Evolutionary conservation across 371 early-diverging fungal genomes (phyloP), one percentile per base, ranked within the genome.

Genomic region (Actinomortierella ambigua): DNA sequence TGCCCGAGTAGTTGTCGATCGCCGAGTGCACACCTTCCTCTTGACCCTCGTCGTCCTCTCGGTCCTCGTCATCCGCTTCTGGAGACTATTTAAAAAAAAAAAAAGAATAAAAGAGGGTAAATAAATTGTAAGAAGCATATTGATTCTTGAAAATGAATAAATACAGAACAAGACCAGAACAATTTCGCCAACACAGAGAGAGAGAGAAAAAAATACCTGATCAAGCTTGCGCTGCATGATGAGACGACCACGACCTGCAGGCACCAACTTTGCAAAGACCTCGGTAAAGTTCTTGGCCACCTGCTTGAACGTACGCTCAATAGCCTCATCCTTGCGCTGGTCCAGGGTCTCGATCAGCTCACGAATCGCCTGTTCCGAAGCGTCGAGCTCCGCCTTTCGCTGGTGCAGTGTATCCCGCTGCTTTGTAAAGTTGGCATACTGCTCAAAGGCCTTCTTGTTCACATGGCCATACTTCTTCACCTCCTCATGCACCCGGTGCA

Each of bases 381-480:
- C 84, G 70, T 97, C 96, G 56, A 97, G 75, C 75, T 98, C 98
- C 13, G 80, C 79, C 75, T 95, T 95, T 52, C 98, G 89, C 59
- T 86, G 76, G 39, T 80, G 81, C 49, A 99, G 81, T 28, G 85
- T 79, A 51, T 96, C 95, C 22, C 91, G 87, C 68, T 97, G 98
- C 61, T 91, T 89, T 2, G 93, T 93, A 66, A 97, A 99, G 69
- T 91, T 91, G 64, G 79, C 87, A 75, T 92, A 96, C 79, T 99
- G 99, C 79, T 99, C 98, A 78, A 92, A 92, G 8, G 99, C 99
- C 78, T 96, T 96, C 78, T 96, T 97, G 84, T 99, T 99, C 57
- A 99, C 97, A 68, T 97, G 97, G 18, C 89, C 86, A 68, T 88
- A 96, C 76, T 89, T 87, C 59, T 94, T 93, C 29, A 98, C 78